Percentiles rank a stretch among this genome's conserved stretches.
Conservation (phyloP, 139 green algal species). For the Spirogloea muscicola region DNA sequence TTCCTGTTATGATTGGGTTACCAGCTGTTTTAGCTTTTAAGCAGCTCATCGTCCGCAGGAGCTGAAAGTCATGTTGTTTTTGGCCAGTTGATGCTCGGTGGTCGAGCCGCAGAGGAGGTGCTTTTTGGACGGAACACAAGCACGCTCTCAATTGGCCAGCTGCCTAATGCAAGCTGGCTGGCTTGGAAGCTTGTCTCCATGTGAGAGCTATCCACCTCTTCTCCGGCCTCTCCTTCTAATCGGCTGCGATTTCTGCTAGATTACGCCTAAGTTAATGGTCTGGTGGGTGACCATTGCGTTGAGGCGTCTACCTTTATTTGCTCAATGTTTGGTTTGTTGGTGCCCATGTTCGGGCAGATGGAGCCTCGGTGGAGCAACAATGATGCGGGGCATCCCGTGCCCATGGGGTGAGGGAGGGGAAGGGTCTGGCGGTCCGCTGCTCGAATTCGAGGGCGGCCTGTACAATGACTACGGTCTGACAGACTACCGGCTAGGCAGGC, state of each 20-base stretch:
- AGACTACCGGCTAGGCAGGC: neutral
- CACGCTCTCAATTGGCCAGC: neutral
- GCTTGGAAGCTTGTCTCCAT: slow-evolving; percentile 23
- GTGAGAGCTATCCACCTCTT: neutral
- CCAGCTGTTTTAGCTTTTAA: too few species aligned
- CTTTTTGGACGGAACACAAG: slow-evolving; percentile 74
- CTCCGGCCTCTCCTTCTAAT: neutral
- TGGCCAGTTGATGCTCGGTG: slow-evolving; percentile 67
- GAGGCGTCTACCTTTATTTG: neutral
- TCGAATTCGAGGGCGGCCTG: slow-evolving; percentile 24
- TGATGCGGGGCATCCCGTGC: neutral
- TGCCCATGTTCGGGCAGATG: too few species aligned
- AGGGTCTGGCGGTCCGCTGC: neutral
- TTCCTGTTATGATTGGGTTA: neutral
- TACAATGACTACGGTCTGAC: slow-evolving; percentile 25
- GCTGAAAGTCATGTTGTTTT: too few species aligned
- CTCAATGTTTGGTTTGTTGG: neutral
- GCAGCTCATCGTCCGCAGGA: too few species aligned
- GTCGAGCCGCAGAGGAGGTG: slow-evolving; percentile 89
- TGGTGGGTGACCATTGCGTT: neutral
- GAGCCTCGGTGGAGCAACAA: slow-evolving; percentile 1
- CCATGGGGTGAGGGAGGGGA: slow-evolving; percentile 1
- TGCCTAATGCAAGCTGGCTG: slow-evolving; percentile 11
- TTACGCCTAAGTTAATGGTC: neutral
- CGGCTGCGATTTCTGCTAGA: neutral